phyloP scores from a whole-genome alignment of 768 basidiomycete species.

The Amanita rubescens region DNA sequence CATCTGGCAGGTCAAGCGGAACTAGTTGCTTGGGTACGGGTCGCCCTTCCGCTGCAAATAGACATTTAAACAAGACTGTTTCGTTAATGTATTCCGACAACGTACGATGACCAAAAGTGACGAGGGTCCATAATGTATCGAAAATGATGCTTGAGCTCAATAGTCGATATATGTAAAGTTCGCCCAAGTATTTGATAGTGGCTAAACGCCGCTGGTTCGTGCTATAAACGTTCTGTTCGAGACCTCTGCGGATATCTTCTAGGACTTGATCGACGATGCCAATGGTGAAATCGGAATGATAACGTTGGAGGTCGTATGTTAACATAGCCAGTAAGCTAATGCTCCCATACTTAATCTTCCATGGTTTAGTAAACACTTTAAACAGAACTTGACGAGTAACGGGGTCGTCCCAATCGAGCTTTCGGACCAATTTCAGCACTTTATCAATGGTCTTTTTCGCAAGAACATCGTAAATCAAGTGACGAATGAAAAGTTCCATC shows the following conservation, averaged over 20 bases:
- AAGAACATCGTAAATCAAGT: constrained; percentile 91
- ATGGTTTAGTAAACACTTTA: constrained; percentile 94
- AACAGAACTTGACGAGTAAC: constrained; percentile 56
- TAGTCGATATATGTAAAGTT: constrained; percentile 93
- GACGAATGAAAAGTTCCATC: constrained; percentile 91
- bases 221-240: constrained; percentile 94
- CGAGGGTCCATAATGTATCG: constrained; percentile 88
- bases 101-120: constrained; percentile 95
- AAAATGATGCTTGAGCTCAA: constrained; percentile 86
- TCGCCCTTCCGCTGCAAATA: constrained; percentile 72
- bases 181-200: constrained; percentile 90
- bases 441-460: constrained; percentile 94
- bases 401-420: constrained; percentile 91
- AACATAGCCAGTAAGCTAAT: constrained; percentile 89
- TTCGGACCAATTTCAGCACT: constrained; percentile 86
- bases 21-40: constrained; percentile 73
- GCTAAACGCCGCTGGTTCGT: constrained; percentile 91
- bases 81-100: constrained; percentile 12
- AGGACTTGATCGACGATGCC: constrained; percentile 90
- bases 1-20: constrained; percentile 85
- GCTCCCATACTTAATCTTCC: constrained; percentile 94
- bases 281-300: constrained; percentile 84
- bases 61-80: constrained; percentile 10
- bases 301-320: constrained; percentile 89
- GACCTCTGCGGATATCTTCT: constrained; percentile 83